Evolutionary conservation across 192 early-diverging fungal genomes (phyloP).

Genomic region (Endogone sp.): DNA sequence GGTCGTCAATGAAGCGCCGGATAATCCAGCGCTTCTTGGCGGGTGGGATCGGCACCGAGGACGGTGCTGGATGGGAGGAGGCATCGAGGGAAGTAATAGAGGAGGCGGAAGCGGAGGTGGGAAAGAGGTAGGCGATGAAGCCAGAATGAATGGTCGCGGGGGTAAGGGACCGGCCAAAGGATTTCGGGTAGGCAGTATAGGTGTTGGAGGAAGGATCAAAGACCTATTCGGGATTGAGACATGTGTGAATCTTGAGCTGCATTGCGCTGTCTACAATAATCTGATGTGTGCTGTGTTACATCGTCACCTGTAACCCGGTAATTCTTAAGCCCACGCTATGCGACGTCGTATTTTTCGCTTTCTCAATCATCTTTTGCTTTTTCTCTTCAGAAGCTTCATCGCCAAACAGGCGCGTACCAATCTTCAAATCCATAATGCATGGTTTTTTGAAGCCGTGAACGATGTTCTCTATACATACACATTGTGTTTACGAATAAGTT

Average conservation of each 20-base stretch:
- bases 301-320: constrained; percentile 55
- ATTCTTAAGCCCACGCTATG: constrained; percentile 60
- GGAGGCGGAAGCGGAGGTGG: background rate
- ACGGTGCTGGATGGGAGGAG: background rate
- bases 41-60: constrained; percentile 26
- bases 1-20: constrained; percentile 54
- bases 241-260: background rate
- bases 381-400: constrained; percentile 71
- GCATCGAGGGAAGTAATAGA: background rate
- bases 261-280: background rate
- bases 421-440: constrained; percentile 84
- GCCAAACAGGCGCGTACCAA: constrained; percentile 77
- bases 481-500: constrained; percentile 20
- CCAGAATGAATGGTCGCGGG: constrained; percentile 50
- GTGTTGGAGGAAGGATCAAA: constrained; percentile 36
- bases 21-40: constrained; percentile 53
- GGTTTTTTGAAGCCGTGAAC: constrained; percentile 61
- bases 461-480: constrained; percentile 77
- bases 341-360: constrained; percentile 66
- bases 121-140: constrained; percentile 58
- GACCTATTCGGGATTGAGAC: constrained; percentile 29
- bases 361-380: constrained; percentile 53
- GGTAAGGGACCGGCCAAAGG: constrained; percentile 52
- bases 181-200: constrained; percentile 41
- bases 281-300: constrained; percentile 25